Evolutionary conservation across 345 rosid species (phyloP), one percentile per base, ranked within the genome.

Genomic region (Bruguiera parviflora): DNA sequence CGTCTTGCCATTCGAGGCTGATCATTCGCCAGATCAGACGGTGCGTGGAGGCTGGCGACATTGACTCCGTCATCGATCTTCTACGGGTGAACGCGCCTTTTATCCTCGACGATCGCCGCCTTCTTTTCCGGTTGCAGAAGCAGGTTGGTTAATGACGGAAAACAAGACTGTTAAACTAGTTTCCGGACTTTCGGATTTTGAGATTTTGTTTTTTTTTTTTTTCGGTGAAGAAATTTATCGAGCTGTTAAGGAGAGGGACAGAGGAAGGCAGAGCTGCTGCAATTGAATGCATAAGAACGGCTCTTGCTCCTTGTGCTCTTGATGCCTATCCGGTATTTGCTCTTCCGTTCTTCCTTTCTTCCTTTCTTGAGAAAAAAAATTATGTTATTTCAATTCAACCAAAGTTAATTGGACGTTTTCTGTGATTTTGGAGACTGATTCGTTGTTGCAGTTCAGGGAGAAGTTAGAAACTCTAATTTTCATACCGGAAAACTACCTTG

Each of bases 281-380:
- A 16, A 88, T 94, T 80, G 71, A 65, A 68, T 91, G 92, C 85
- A 80, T 86, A 73, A 87, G 97, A 82, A 89, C 83, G 24, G 82
- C 73, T 73, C 91, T 94, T 72, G 97, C 96, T 63, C 98, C 97
- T 6, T 94, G 88, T 84, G 97, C 98, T 71, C 96, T 94, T 67
- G 89, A 91, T 79, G 98, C 97, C 21, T 94, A 94, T 81, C 97
- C 97, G 80, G 97, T 94, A 80, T 22, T 57, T 52, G 15, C 27
- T 28, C 18, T 13, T 7, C 27, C 37, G 35, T 63, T 46, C 67
- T 32, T 67, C 9, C 20, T 58, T 63, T 46, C 67, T 32, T 67
- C 9, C 20, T 58, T 53, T 64, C 8, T 22, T 43, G 49, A 43
- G 49, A 13, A 43, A 2, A 11, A 2, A 9, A 0, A 13, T 2